Conservation (phyloP, 352 stramenopile genomes). For the Globisporangium sylvaticum region DNA sequence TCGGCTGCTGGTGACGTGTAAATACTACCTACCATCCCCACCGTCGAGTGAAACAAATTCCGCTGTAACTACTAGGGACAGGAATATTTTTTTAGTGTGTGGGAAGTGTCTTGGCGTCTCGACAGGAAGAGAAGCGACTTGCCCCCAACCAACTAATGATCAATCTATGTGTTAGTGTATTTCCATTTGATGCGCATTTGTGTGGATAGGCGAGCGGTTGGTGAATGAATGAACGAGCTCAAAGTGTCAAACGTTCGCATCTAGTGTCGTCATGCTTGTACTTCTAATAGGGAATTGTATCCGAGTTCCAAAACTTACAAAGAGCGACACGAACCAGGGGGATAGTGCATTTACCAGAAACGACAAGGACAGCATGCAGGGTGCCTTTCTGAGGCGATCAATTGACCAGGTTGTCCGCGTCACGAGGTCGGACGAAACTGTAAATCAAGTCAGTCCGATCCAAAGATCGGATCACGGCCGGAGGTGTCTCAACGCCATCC, state of each 20-base stretch:
- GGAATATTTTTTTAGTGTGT: slow-evolving; percentile 8
- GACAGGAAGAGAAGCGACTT: not conserved
- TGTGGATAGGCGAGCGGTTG: too few species aligned
- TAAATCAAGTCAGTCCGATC: not conserved
- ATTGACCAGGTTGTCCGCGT: not conserved
- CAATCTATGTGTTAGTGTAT: slow-evolving; percentile 5
- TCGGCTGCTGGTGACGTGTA: slow-evolving; percentile 17
- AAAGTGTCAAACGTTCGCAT: not conserved
- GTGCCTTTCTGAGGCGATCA: not conserved
- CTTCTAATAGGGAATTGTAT: too few species aligned
- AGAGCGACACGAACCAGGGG: not conserved
- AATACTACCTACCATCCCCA: not conserved
- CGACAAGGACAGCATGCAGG: not conserved
- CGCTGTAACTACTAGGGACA: not conserved
- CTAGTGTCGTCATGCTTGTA: not conserved
- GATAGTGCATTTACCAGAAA: not conserved
- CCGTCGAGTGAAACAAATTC: not conserved
- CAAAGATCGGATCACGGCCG: too few species aligned
- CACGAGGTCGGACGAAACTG: not conserved
- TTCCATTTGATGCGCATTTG: not conserved
- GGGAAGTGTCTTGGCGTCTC: not conserved
- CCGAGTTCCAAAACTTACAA: not conserved
- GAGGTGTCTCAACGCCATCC: too few species aligned
- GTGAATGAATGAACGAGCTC: not conserved
- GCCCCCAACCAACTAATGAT: not conserved